These are phyloP conservation scores for Cyclanthera cordifolia DNA, from an alignment of 306 rosid species.

Conservation along the genomic window DNA sequence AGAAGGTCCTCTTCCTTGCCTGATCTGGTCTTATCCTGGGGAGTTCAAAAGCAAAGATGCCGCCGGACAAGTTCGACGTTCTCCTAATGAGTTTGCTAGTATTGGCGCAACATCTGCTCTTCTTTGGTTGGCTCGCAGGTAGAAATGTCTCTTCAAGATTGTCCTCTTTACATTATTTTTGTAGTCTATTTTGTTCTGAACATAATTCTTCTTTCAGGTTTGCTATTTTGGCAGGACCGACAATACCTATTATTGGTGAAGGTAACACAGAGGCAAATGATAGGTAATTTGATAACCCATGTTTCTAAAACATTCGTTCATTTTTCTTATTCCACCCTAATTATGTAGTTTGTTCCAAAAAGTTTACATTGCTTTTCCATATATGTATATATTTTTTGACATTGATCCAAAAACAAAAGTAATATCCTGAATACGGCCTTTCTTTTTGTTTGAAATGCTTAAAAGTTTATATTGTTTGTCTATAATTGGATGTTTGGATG, in stretches of 20 bases:
- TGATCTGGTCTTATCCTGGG: conserved; percentile 98
- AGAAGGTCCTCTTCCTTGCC: conserved; percentile 93
- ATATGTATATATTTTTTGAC: neutral
- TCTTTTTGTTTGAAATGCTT: neutral
- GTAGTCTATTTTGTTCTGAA: conserved; percentile 9
- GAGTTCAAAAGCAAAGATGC: conserved; percentile 99
- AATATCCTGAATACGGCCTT: neutral
- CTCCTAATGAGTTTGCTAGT: conserved; percentile 97
- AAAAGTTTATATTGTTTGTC: no score
- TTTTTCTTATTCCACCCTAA: neutral
- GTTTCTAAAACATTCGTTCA: neutral
- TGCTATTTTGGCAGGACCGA: conserved; percentile 90
- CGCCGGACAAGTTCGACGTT: conserved; percentile 97
- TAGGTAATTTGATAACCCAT: conserved; percentile 32
- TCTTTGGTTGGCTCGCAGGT: conserved; percentile 94
- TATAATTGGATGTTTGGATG: neutral
- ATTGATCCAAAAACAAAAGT: neutral
- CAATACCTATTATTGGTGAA: conserved; percentile 95
- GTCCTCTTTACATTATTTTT: neutral
- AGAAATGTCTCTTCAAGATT: conserved; percentile 21
- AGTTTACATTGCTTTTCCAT: neutral
- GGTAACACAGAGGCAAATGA: conserved; percentile 93
- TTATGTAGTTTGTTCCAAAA: neutral
- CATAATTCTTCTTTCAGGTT: conserved; percentile 51
- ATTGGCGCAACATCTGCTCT: conserved; percentile 93